Base-by-base conservation (phyloP, 1,284 basidiomycete genomes). In the Laetiporus sulphureus region DNA sequence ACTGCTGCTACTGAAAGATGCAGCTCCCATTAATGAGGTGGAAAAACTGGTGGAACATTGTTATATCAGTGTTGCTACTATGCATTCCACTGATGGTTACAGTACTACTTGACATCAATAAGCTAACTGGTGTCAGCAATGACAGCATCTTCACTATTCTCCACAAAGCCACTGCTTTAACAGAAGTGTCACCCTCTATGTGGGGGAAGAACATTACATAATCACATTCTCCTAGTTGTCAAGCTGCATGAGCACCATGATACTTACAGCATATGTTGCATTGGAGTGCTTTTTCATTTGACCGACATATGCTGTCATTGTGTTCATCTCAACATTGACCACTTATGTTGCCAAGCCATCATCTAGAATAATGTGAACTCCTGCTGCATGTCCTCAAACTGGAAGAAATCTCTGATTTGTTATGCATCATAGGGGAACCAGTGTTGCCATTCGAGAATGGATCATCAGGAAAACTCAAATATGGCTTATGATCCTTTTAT, bases 291-390 rank as follows among this genome's bases (percentile, higher is more conserved):
- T 78, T 11, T 69, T 67, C 1, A 73, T 58, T 0, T 89, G 89
- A 20, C 79, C 83, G 12, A n/a, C n/a, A 32, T 92, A 68, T 3
- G 72, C 69, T 53, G 82, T 74, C 1, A 89, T 92, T 16, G 79
- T 75, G 69, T 93, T 94, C 56, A 72, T 78, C 75, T 78, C 72
- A 36, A 87, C 84, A 54, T 89, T 83, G 57, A 91, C 71, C 39
- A 94, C 73, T 58, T 86, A 93, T n/a, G 86, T 83, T 22, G 72
- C 69, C 8, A 83, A 85, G 41, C 79, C 80, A 56, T 91, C 88
- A 60, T 85, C 75, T 27, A 91, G 91, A 43, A 94, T 74, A 82
- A 94, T 2, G 84, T 85, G 60, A 91, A 88, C 59, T 88, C 79
- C 54, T 83, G 72, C 55, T 90, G 88, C 13, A 85, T 76, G 35